These are phyloP conservation scores for Heterococcus sp. DNA, from an alignment of 108 stramenopile species.

Conservation along the genomic window DNA sequence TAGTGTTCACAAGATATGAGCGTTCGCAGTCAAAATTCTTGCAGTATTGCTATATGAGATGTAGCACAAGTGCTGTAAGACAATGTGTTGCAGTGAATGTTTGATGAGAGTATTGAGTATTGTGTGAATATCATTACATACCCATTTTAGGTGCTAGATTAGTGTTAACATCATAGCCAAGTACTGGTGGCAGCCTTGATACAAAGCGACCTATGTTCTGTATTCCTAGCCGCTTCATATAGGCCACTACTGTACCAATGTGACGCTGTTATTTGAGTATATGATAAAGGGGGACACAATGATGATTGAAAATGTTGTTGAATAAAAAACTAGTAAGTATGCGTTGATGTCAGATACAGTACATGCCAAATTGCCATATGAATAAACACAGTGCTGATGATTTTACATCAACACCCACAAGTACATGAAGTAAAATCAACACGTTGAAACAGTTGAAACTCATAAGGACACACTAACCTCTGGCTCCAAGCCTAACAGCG, in stretches of 20 bases:
- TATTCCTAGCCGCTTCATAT: conserved; percentile 30
- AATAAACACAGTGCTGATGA: neutral
- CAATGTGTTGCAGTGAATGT: neutral
- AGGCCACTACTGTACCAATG: conserved; percentile 17
- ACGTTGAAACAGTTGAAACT: neutral
- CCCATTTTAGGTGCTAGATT: conserved; percentile 39
- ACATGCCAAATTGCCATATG: neutral
- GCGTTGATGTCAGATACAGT: neutral
- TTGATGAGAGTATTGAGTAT: neutral
- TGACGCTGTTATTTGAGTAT: neutral
- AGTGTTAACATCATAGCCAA: conserved; percentile 37
- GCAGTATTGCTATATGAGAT: neutral
- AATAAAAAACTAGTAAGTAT: neutral
- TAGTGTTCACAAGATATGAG: neutral
- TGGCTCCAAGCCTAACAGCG: conserved; percentile 41
- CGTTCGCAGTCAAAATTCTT: no score
- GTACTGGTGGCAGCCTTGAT: conserved; percentile 37
- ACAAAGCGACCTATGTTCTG: conserved; percentile 48
- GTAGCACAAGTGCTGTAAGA: neutral
- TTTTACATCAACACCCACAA: neutral
- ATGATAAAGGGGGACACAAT: neutral
- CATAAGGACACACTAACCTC: neutral
- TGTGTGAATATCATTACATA: neutral
- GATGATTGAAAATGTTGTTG: neutral
- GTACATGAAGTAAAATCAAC: neutral